Conservation (phyloP, 2,329 filamentous ascomycete species). For the Orbilia javanica region DNA sequence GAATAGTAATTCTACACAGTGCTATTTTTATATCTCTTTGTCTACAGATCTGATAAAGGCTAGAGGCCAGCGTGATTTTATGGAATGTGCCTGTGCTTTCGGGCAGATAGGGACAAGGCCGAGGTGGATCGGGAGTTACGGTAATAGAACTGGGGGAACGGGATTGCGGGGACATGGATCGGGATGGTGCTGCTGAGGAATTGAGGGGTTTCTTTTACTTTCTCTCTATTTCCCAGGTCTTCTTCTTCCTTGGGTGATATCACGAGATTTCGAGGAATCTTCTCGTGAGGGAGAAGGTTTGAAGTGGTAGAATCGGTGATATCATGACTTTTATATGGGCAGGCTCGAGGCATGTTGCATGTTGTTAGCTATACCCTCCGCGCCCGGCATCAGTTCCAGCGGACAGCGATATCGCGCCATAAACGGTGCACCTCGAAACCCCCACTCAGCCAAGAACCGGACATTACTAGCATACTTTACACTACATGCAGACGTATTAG, state of each 20-base stretch:
- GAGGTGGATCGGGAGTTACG: slow-evolving; percentile 43
- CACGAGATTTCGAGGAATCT: slow-evolving; percentile 7
- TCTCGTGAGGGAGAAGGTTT: background rate
- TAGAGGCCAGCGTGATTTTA: background rate
- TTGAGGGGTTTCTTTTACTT: slow-evolving; percentile 27
- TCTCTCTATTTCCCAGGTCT: background rate
- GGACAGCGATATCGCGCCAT: slow-evolving; percentile 10
- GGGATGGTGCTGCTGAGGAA: slow-evolving; percentile 18
- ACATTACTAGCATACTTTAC: background rate
- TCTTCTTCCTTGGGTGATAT: background rate
- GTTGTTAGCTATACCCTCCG: background rate
- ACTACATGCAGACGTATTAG: background rate
- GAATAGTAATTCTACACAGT: no score
- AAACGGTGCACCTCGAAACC: background rate
- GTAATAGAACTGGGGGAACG: slow-evolving; percentile 3
- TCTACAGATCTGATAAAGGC: slow-evolving; percentile 6
- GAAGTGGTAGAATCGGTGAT: background rate
- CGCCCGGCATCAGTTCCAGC: background rate
- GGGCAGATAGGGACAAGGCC: slow-evolving; percentile 38
- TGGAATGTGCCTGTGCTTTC: background rate
- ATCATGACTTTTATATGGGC: background rate
- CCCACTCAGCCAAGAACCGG: slow-evolving; percentile 6
- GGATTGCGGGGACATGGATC: slow-evolving; percentile 35
- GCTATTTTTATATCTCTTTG: background rate
- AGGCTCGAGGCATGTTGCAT: background rate